These are phyloP conservation scores for Trichosporon coremiiforme DNA, from an alignment of 1,284 basidiomycete genomes.

Conservation along the genomic window DNA sequence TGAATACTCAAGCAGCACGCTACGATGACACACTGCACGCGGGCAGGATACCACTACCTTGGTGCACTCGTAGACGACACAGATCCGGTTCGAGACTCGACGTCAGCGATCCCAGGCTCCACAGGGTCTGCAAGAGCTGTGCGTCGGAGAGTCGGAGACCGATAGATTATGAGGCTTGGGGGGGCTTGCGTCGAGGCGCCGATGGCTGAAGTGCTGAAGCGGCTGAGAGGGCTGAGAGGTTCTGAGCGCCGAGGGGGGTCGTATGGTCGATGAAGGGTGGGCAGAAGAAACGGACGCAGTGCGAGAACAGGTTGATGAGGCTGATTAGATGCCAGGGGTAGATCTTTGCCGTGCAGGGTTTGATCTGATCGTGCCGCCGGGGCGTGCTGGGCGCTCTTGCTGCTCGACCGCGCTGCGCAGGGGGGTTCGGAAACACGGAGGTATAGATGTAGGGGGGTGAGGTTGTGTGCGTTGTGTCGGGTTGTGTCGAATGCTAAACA, in stretches of 20 bases:
- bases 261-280: neutral
- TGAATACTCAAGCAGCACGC: neutral
- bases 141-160: conserved; percentile 8
- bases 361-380: conserved; percentile 11
- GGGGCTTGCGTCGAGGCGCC: conserved; percentile 9
- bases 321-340: conserved; percentile 12
- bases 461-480: neutral
- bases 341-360: conserved; percentile 11
- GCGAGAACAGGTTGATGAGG: conserved; percentile 10
- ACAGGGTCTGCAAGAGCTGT: neutral
- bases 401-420: neutral
- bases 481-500: neutral
- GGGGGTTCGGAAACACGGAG: neutral
- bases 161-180: neutral
- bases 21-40: neutral
- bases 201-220: neutral
- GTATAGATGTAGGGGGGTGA: neutral
- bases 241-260: neutral
- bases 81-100: neutral
- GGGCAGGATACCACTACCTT: neutral
- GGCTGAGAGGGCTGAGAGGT: neutral
- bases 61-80: neutral
- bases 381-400: no score
- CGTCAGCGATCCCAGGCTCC: conserved; percentile 3
- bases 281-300: neutral